Evolutionary conservation across 257 asterid genomes (phyloP), one percentile per base, ranked within the genome.

Genomic region (Coffea eugenioides): DNA sequence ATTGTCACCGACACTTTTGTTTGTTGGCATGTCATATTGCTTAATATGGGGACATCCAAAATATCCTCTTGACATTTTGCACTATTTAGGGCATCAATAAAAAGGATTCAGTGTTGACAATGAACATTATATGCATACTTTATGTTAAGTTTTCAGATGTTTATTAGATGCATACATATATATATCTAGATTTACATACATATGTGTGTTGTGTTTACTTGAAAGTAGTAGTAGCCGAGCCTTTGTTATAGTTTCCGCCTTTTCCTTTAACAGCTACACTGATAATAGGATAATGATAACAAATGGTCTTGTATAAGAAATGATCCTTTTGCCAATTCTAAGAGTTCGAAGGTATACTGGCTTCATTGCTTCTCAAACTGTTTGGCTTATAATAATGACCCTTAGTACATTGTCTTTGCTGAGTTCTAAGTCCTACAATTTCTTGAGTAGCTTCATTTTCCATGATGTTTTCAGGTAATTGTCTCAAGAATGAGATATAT

Each of bases 401-500:
- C 31, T 51, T 77, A 8, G 16, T 71, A 62, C 3, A 25, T 6
- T 41, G 57, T 27, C 10, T 25, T 43, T 69, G 76, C 16, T 21
- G 62, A 14, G 36, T 71, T 27, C n/a, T 73, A 23, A 27, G 36
- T 54, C 72, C 59, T 70, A 8, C 21, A 49, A 41, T 49, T 75
- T 62, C 61, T n/a, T 45, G 41, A 13, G 57, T 79, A 45, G 52
- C 64, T 66, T 51, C 52, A 15, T 41, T 76, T 62, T 4, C 18
- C 43, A 18, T 80, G 82, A 52, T 72, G 45, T 69, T 82, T 72
- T 59, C 80, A 95, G 99, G 99, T 95, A 88, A 95, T 95, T 87
- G 98, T 95, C 80, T 95, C 99, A 59, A 89, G 99, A 84, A 95
- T 95, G 99, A 90, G 99, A 90, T 95, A 93, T 87, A 95, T 95